A percentile compares a stretch with the other conserved stretches of the same genome.
These are phyloP conservation scores for Kwoniella botswanensis DNA, from an alignment of 768 basidiomycete genomes.

Conservation along the genomic window DNA sequence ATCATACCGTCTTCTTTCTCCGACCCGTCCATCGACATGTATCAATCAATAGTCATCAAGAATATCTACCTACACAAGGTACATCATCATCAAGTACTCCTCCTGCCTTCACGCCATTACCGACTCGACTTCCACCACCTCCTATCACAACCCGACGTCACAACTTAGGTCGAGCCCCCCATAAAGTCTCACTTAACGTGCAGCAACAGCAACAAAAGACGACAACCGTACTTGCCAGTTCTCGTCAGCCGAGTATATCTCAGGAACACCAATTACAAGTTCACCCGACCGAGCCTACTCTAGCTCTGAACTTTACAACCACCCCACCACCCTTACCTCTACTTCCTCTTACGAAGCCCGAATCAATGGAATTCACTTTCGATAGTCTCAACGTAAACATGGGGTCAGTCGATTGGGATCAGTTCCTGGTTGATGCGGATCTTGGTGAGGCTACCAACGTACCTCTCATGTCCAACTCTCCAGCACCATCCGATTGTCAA, in stretches of 20 bases:
- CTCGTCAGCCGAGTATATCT: slow-evolving; percentile 27
- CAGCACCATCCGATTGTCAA: slow-evolving; percentile 20
- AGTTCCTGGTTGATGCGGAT: slow-evolving; percentile 35
- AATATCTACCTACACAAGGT: slow-evolving; percentile 15
- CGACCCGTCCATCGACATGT: background rate
- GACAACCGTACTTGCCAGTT: slow-evolving; percentile 3
- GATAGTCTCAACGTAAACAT: slow-evolving; percentile 32
- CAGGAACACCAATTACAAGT: slow-evolving; percentile 19
- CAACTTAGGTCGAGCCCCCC: slow-evolving; percentile 16
- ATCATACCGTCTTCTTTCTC: background rate
- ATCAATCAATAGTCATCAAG: background rate
- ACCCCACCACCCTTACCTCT: background rate
- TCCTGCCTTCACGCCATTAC: slow-evolving; percentile 19
- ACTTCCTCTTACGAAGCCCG: slow-evolving; percentile 15
- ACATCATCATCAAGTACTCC: background rate
- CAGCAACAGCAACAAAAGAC: slow-evolving; percentile 23
- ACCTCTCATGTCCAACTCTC: slow-evolving; percentile 13
- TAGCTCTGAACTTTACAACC: slow-evolving; percentile 8
- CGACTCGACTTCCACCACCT: slow-evolving; percentile 28
- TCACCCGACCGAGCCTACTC: slow-evolving; percentile 9
- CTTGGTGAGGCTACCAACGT: slow-evolving; percentile 16
- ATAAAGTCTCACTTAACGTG: slow-evolving; percentile 21
- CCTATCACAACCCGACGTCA: slow-evolving; percentile 19
- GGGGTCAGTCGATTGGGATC: slow-evolving; percentile 36
- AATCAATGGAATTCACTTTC: slow-evolving; percentile 35